Evolutionary conservation across 2,329 filamentous ascomycete species (phyloP).

Genomic region (Xylaria arbuscula): DNA sequence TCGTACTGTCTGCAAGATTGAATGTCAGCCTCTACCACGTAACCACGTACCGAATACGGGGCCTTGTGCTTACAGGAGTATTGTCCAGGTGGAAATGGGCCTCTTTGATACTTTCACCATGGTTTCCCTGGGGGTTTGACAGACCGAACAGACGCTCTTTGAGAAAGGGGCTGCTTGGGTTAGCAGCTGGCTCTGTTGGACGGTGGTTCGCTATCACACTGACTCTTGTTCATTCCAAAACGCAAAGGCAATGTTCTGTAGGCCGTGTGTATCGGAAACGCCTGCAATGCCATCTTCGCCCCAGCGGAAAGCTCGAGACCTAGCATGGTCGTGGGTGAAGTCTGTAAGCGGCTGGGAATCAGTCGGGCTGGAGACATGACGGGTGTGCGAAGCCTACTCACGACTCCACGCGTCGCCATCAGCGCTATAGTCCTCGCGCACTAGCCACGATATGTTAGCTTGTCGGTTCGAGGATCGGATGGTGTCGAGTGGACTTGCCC

Average conservation of each 20-base stretch:
- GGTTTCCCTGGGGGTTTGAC: constrained; percentile 96
- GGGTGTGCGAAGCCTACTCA: constrained; percentile 61
- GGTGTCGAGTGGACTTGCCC: constrained; percentile 63
- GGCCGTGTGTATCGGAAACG: constrained; percentile 88
- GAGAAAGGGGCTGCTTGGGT: constrained; percentile 77
- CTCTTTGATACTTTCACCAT: constrained; percentile 97
- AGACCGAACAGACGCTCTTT: constrained; percentile 96
- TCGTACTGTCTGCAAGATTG: constrained; percentile 39
- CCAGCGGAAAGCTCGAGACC: constrained; percentile 91
- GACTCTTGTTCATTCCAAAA: constrained; percentile 99
- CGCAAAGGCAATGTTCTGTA: constrained; percentile 92
- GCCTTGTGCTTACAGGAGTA: constrained; percentile 69
- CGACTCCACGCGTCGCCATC: constrained; percentile 96
- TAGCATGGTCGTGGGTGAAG: constrained; percentile 92
- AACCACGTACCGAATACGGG: constrained; percentile 5
- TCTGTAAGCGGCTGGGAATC: constrained; percentile 63
- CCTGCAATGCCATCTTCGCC: constrained; percentile 97
- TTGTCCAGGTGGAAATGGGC: constrained; percentile 97
- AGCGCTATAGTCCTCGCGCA: constrained; percentile 89
- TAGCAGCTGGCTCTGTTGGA: constrained; percentile 48
- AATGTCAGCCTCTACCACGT: constrained; percentile 32
- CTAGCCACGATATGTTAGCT: constrained; percentile 55
- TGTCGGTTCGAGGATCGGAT: constrained; percentile 24
- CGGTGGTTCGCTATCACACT: constrained; percentile 36
- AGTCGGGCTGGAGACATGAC: constrained; percentile 40